Base-by-base conservation (phyloP, 2,329 filamentous ascomycete genomes). In the Cercospora sesami region DNA sequence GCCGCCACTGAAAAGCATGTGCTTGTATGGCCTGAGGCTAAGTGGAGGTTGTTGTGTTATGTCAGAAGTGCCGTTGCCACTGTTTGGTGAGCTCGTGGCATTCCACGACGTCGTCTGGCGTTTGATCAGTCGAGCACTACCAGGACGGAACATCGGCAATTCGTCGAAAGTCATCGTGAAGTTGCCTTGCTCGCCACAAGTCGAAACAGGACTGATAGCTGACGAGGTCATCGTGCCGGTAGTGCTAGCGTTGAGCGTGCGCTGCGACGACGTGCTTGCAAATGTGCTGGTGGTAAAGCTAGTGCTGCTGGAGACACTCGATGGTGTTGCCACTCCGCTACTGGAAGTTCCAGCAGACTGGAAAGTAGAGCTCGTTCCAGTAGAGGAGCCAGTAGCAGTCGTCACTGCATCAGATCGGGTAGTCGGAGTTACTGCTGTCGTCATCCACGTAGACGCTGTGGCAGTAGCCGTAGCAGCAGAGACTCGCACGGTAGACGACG, bases 1-100 rank as follows among this genome's bases (percentile, higher is more conserved):
- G 23, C 84, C 84, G 65, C 82, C 79, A 51, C 82, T 82, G 75
- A 84, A 86, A 73, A 81, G 81, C 59, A 86, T 79, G 72, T 86
- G 83, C 64, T 83, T 80, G 70, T 85, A 85, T 1, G 83, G 83
- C 31, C 70, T 58, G 18, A 70, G 78, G 80, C 60, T 65, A 66
- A 86, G 78, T 53, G 81, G 80, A 9, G 81, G 79, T 18, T 75
- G 73, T 33, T 76, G 73, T 4, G 75, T 77, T 64, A 78, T 75
- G 64, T 78, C 75, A 12, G 73, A 75, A 7, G 76, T 76, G 55
- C 63, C 63, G 21, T 64, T 70, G 59, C 67, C 64, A 51, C 69
- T 61, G 76, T 76, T 69, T 18, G 48, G 23, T 55, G 65, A 66
- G 28, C 60, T 65, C 9, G 67, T 68, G 21, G 26, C 45, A 31